A percentile compares a stretch with the other conserved stretches of the same genome.
Evolutionary conservation across 345 rosid genomes (phyloP).

Genomic region (Gossypium rotundifolium): DNA sequence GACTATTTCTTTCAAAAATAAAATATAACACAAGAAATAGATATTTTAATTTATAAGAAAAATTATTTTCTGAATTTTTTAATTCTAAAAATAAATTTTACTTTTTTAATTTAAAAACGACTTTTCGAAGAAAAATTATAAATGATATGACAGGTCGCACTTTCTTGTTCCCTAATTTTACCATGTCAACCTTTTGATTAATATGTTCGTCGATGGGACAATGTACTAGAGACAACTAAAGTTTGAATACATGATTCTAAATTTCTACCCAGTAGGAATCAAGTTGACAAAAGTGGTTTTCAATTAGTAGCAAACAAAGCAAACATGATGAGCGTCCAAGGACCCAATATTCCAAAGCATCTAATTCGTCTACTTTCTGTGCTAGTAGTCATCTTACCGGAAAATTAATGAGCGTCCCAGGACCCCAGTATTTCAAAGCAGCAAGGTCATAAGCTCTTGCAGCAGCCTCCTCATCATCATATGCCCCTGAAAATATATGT

Average conservation of each 20-base stretch:
- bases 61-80: background rate
- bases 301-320: background rate
- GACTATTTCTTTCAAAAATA: background rate
- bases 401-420: conserved; percentile 95
- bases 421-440: conserved; percentile 98
- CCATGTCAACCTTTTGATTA: background rate
- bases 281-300: background rate
- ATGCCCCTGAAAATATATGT: conserved; percentile 63
- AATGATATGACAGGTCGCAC: background rate
- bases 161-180: background rate
- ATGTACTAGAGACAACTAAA: background rate
- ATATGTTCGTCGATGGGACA: background rate
- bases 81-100: background rate
- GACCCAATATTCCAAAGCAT: background rate
- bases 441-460: conserved; percentile 99
- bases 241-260: background rate
- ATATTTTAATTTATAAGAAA: background rate
- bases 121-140: background rate
- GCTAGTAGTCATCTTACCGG: conserved; percentile 48
- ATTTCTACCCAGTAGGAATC: background rate
- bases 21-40: background rate
- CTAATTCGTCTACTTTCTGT: background rate
- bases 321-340: background rate
- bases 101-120: background rate
- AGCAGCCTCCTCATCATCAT: conserved; percentile 99